A percentile compares a stretch with the other conserved stretches of the same genome.
phyloP scores from a whole-genome alignment of 176 grass and related monocot genomes.

The Triticum turgidum region DNA sequence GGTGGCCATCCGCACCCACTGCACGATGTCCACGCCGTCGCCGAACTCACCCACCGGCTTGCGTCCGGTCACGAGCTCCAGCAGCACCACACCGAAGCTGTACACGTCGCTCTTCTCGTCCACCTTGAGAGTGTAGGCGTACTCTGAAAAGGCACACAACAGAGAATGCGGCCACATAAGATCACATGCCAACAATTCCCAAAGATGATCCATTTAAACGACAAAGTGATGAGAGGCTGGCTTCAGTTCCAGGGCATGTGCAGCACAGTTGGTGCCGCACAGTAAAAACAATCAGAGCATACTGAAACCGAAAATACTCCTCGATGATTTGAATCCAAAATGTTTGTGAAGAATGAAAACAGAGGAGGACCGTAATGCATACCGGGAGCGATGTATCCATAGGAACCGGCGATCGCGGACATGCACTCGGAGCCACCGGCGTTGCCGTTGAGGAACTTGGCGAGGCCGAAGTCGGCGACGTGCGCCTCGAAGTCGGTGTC shows the following conservation, averaged over 20 bases:
- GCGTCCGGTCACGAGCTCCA: slow-evolving; percentile 61
- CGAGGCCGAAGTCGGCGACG: slow-evolving; percentile 89
- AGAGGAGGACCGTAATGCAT: neutral
- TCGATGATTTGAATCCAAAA: neutral
- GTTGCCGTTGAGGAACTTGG: slow-evolving; percentile 75
- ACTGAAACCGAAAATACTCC: neutral
- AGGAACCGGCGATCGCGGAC: slow-evolving; percentile 93
- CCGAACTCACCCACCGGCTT: slow-evolving; percentile 87
- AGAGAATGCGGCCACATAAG: slow-evolving; percentile 2
- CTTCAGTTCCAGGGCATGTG: neutral
- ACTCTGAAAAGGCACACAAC: slow-evolving; percentile 40
- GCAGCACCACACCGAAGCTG: slow-evolving; percentile 81
- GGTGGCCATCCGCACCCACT: slow-evolving; percentile 66
- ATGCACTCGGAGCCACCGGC: slow-evolving; percentile 87
- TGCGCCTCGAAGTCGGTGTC: slow-evolving; percentile 74
- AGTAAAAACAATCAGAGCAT: slow-evolving; percentile 26
- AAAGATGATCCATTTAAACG: slow-evolving; percentile 39
- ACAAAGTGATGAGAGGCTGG: slow-evolving; percentile 25
- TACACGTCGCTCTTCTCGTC: slow-evolving; percentile 97
- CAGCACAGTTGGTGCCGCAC: neutral
- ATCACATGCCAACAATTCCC: slow-evolving; percentile 6
- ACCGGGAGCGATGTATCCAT: slow-evolving; percentile 97
- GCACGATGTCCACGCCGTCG: slow-evolving; percentile 91
- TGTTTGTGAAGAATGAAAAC: neutral
- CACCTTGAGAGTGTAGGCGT: slow-evolving; percentile 93